Base-by-base conservation (phyloP, 2,329 filamentous ascomycete species). In the Leptographium radiaticola region DNA sequence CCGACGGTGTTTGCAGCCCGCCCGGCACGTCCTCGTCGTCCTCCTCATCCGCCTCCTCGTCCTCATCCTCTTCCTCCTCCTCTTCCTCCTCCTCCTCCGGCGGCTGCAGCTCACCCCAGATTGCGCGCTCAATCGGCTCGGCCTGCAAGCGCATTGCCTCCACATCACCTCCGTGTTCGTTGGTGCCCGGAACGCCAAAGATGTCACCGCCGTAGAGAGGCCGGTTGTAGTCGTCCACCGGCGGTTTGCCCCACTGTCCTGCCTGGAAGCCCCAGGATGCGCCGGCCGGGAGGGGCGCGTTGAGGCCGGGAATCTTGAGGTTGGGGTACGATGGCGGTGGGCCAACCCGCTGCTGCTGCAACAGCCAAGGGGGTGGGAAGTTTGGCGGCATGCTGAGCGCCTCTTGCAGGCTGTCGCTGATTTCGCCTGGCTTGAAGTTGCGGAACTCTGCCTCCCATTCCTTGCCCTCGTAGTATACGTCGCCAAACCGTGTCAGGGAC, bases 401-500 rank as follows among this genome's bases (percentile, higher is more conserved):
- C 65, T 97, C 91, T 64, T 88, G 91, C 43, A 96, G 77, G 61
- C 88, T 84, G 53, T 97, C 89, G 61, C 84, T 93, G 49, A 97
- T 70, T 62, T 97, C 90, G 39, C 93, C 93, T 1, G 93, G 88
- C 59, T 89, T 83, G 56, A 96, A 80, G 70, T 96, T 87, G 62
- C 87, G 84, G 59, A 95, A 79, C 66, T 97, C 95, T 1, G 93
- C 95, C 70, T 98, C 93, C 65, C 88, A 93, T 67, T 98, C 93
- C 68, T 98, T 98, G 65, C 93, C 93, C 70, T 98, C 93, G 67
- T 97, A 97, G 69, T 98, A 98, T n/a, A 98, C 90, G 68, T 98
- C 93, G 43, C 93, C 93, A 62, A 95, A 98, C 45, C 90, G 81
- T 36, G 93, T 97, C 58, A 98, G 73, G 61, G 89, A 84, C 0